Conservation (phyloP, 352 stramenopile species). For the Globisporangium echinulatum region DNA sequence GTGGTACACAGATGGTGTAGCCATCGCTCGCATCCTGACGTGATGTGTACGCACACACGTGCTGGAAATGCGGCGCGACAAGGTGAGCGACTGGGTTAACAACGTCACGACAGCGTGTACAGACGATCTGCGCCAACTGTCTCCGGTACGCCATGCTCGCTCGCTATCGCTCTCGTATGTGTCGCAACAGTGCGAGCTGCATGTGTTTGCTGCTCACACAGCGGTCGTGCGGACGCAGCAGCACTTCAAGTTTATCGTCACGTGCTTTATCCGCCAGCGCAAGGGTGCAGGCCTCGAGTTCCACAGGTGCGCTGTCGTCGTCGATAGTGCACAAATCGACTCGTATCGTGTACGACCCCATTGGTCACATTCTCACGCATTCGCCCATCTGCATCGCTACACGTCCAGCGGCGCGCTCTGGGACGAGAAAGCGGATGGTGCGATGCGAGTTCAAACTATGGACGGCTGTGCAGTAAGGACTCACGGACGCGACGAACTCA, state of each 20-base stretch:
- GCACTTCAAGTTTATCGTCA: slow-evolving; percentile 86
- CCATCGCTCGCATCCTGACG: too few species aligned
- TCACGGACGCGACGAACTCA: too few species aligned
- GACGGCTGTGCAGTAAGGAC: too few species aligned
- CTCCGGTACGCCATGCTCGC: slow-evolving; percentile 23
- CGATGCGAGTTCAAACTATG: background rate
- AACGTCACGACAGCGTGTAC: slow-evolving; percentile 57
- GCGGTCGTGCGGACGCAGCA: slow-evolving; percentile 8
- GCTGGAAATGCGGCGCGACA: background rate
- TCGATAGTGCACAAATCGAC: too few species aligned
- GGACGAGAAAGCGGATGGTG: slow-evolving; percentile 72
- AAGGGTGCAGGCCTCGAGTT: slow-evolving; percentile 61
- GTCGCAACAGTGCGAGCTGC: background rate
- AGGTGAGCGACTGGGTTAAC: slow-evolving; percentile 72
- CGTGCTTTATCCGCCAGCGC: slow-evolving; percentile 57
- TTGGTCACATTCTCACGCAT: too few species aligned
- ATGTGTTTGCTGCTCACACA: background rate
- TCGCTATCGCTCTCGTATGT: too few species aligned
- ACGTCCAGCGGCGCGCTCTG: slow-evolving; percentile 42
- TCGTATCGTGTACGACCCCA: too few species aligned
- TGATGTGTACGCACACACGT: background rate
- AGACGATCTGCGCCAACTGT: slow-evolving; percentile 61
- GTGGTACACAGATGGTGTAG: background rate
- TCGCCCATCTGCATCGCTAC: too few species aligned
- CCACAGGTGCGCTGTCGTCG: slow-evolving; percentile 21